A percentile compares a stretch with the other conserved stretches of the same genome.
Evolutionary conservation across 805 yeast genomes (phyloP).

Genomic region (Suhomyces vadensis): DNA sequence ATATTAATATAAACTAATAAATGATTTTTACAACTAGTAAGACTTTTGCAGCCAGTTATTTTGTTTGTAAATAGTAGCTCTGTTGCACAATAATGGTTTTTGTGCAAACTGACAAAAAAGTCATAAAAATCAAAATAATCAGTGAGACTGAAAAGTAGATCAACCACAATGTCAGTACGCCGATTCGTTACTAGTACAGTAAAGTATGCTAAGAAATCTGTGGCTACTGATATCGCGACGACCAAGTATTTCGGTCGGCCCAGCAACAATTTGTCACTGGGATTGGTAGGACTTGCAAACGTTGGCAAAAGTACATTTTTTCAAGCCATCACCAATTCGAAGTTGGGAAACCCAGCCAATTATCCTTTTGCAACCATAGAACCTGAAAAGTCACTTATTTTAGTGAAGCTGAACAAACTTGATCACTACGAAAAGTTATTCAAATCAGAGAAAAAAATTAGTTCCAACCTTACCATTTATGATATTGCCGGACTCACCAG

Average conservation of each 20-base stretch:
- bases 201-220: constrained; percentile 7
- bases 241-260: constrained; percentile 31
- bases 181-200: constrained; percentile 1
- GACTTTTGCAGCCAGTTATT: too few species aligned
- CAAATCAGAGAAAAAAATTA: constrained; percentile 50
- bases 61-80: too few species aligned
- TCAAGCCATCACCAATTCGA: constrained; percentile 59
- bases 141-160: not conserved
- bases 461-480: constrained; percentile 56
- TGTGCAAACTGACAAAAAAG: not conserved
- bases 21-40: too few species aligned
- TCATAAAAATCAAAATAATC: not conserved
- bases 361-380: constrained; percentile 77
- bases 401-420: constrained; percentile 33
- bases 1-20: too few species aligned
- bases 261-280: constrained; percentile 39
- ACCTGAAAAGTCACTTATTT: constrained; percentile 53
- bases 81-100: too few species aligned
- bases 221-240: not conserved
- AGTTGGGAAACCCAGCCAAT: constrained; percentile 53
- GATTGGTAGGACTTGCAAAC: constrained; percentile 61
- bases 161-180: not conserved
- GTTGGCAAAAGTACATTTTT: constrained; percentile 51
- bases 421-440: constrained; percentile 50
- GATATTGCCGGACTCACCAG: constrained; percentile 66